A percentile compares a stretch with the other conserved stretches of the same genome.
Evolutionary conservation across 192 early-diverging fungal species (phyloP).

Genomic region (Thamnidium elegans): DNA sequence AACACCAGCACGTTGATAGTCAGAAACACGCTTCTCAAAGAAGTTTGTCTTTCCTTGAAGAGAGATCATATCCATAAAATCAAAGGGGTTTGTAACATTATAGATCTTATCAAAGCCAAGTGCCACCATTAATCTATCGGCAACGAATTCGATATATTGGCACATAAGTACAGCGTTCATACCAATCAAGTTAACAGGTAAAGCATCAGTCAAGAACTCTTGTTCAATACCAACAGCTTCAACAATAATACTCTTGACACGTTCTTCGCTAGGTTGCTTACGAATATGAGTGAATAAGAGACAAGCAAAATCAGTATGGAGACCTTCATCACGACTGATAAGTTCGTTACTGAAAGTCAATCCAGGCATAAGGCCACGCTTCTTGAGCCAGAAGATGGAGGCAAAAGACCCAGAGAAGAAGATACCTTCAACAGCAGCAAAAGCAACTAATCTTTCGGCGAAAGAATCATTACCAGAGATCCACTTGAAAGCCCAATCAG

Average conservation of each 20-base stretch:
- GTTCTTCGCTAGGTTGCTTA: slow-evolving; percentile 64
- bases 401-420: slow-evolving; percentile 98
- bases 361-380: slow-evolving; percentile 96
- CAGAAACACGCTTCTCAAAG: slow-evolving; percentile 95
- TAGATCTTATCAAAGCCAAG: slow-evolving; percentile 86
- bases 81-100: slow-evolving; percentile 89
- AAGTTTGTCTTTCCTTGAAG: slow-evolving; percentile 99
- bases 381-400: slow-evolving; percentile 99
- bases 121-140: slow-evolving; percentile 88
- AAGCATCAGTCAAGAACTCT: slow-evolving; percentile 90
- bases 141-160: slow-evolving; percentile 98
- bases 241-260: slow-evolving; percentile 67
- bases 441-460: slow-evolving; percentile 90
- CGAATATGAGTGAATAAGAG: slow-evolving; percentile 82
- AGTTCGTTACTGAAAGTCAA: slow-evolving; percentile 98
- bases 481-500: slow-evolving; percentile 96
- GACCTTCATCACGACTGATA: slow-evolving; percentile 95
- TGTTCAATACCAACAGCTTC: slow-evolving; percentile 95
- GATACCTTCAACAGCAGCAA: slow-evolving; percentile 97
- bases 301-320: slow-evolving; percentile 98
- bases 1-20: slow-evolving; percentile 93
- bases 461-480: slow-evolving; percentile 80
- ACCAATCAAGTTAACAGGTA: slow-evolving; percentile 91
- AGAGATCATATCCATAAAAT: slow-evolving; percentile 99
- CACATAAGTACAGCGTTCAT: slow-evolving; percentile 96